phyloP scores from a whole-genome alignment of 805 yeast genomes.

The Lipomyces oligophaga region DNA sequence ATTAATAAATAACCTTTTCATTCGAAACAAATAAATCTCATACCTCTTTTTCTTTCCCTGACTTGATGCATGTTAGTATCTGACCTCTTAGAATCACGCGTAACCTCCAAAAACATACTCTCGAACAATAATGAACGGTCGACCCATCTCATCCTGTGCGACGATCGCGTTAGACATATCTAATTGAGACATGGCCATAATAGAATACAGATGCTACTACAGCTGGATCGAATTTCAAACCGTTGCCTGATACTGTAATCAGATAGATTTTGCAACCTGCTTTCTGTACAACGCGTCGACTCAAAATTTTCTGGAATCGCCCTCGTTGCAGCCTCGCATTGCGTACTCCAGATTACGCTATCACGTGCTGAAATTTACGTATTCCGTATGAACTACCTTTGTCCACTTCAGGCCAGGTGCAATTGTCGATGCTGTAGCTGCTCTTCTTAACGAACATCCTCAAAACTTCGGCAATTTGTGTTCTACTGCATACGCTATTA shows the following conservation, averaged over 20 bases:
- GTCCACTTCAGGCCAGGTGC: too few relatives aligned
- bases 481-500: too few relatives aligned
- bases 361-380: slow-evolving; percentile 2
- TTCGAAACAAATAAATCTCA: neutral
- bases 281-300: too few relatives aligned
- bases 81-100: neutral
- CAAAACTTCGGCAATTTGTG: too few relatives aligned
- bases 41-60: slow-evolving; percentile 42
- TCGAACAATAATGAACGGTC: slow-evolving; percentile 95
- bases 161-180: slow-evolving; percentile 97
- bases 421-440: too few relatives aligned
- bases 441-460: too few relatives aligned
- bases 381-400: too few relatives aligned
- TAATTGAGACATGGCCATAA: slow-evolving; percentile 42
- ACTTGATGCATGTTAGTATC: slow-evolving; percentile 19
- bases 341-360: slow-evolving; percentile 3
- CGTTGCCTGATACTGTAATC: too few relatives aligned
- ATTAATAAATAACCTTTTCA: neutral
- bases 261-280: too few relatives aligned
- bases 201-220: too few relatives aligned
- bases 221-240: too few relatives aligned
- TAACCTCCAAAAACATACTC: slow-evolving; percentile 51
- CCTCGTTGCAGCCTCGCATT: too few relatives aligned
- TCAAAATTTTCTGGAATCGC: slow-evolving; percentile 12
- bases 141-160: slow-evolving; percentile 99